Percentiles rank a stretch among this genome's conserved stretches.
These are phyloP conservation scores for Papiliotrema laurentii DNA, from an alignment of 1,284 basidiomycete genomes.

Conservation along the genomic window DNA sequence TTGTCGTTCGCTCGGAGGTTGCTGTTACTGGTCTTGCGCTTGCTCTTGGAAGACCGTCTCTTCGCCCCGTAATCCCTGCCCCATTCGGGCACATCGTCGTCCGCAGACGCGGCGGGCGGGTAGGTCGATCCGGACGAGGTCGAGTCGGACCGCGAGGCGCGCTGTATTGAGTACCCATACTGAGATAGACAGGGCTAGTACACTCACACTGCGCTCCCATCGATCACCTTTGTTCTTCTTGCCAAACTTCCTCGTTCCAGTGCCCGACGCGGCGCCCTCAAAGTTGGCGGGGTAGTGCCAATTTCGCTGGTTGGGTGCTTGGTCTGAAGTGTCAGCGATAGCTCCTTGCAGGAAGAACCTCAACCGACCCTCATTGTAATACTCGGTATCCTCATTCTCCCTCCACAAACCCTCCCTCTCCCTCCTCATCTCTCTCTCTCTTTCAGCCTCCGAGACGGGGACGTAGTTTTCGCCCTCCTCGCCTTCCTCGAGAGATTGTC, in stretches of 20 bases:
- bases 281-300: constrained; percentile 51
- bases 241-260: constrained; percentile 10
- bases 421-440: constrained; percentile 23
- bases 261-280: constrained; percentile 41
- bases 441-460: constrained; percentile 26
- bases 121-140: constrained; percentile 21
- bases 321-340: constrained; percentile 16
- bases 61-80: constrained; percentile 47
- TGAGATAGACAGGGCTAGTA: background rate
- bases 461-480: constrained; percentile 53
- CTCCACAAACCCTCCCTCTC: constrained; percentile 42
- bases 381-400: constrained; percentile 40
- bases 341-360: background rate
- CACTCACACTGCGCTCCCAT: constrained; percentile 29
- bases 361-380: constrained; percentile 45
- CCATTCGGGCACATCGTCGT: constrained; percentile 50
- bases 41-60: constrained; percentile 20
- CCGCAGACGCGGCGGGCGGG: constrained; percentile 32
- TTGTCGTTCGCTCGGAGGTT: background rate
- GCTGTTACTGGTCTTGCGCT: constrained; percentile 10
- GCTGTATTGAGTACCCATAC: constrained; percentile 6
- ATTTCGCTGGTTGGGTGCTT: constrained; percentile 45
- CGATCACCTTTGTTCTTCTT: constrained; percentile 26
- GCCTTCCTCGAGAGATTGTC: constrained; percentile 70
- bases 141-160: constrained; percentile 8